Conservation (phyloP, 2,329 filamentous ascomycete genomes). For the Microsporum ferrugineum region DNA sequence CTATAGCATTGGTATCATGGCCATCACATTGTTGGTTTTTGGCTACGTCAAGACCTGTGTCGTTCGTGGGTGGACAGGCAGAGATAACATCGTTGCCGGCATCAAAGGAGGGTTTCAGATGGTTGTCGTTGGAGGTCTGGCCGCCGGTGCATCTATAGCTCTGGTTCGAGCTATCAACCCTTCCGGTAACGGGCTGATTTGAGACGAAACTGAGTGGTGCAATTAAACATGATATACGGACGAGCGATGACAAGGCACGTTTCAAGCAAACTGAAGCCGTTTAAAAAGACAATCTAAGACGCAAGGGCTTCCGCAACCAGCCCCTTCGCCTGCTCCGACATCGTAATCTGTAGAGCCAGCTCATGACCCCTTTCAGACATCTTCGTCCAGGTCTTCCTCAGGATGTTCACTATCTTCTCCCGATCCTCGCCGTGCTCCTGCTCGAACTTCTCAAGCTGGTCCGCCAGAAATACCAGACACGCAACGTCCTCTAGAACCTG, state of each 20-base stretch:
- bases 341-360: slow-evolving; percentile 54
- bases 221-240: neutral
- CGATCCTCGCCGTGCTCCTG: slow-evolving; percentile 51
- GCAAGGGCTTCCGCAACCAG: slow-evolving; percentile 53
- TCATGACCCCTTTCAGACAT: slow-evolving; percentile 54
- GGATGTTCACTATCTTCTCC: slow-evolving; percentile 60
- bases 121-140: slow-evolving; percentile 51
- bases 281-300: neutral
- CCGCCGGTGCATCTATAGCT: slow-evolving; percentile 54
- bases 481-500: slow-evolving; percentile 76
- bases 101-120: slow-evolving; percentile 53
- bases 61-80: slow-evolving; percentile 35
- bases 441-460: slow-evolving; percentile 75
- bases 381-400: slow-evolving; percentile 65
- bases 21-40: slow-evolving; percentile 30
- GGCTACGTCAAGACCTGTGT: slow-evolving; percentile 37
- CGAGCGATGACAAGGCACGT: neutral
- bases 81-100: slow-evolving; percentile 41
- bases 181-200: neutral
- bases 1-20: slow-evolving; percentile 34
- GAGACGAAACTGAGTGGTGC: neutral
- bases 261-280: too few species aligned
- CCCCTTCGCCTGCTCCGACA: slow-evolving; percentile 51
- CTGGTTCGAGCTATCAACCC: slow-evolving; percentile 48
- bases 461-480: slow-evolving; percentile 76